Evolutionary conservation across 495 filamentous ascomycete species (phyloP).

Genomic region (Daldinia decipiens): DNA sequence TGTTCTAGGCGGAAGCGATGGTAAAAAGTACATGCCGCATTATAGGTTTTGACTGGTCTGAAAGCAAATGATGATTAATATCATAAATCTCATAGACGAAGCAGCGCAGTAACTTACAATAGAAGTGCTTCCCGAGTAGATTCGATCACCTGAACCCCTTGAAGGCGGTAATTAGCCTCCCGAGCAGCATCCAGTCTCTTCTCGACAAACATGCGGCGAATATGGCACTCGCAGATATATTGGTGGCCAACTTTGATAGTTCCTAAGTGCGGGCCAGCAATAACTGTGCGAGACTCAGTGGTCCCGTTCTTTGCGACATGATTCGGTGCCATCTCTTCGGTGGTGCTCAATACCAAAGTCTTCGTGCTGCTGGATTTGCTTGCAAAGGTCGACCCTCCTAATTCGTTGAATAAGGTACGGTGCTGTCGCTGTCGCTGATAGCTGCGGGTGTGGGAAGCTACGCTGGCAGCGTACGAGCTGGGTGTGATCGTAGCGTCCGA

Average conservation of each 20-base stretch:
- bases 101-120: conserved; percentile 18
- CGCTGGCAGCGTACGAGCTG: conserved; percentile 1
- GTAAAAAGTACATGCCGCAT: conserved; percentile 85
- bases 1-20: conserved; percentile 88
- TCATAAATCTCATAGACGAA: background rate
- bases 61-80: conserved; percentile 7
- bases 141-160: conserved; percentile 37
- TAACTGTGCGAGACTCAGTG: conserved; percentile 3
- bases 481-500: conserved; percentile 29
- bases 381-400: background rate
- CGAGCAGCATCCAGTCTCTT: conserved; percentile 53
- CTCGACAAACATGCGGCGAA: conserved; percentile 52
- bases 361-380: background rate
- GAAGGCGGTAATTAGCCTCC: conserved; percentile 40
- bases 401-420: background rate
- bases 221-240: conserved; percentile 52
- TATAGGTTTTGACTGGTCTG: conserved; percentile 83
- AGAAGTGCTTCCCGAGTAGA: conserved; percentile 26
- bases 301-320: conserved; percentile 31
- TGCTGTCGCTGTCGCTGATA: background rate
- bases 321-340: conserved; percentile 32
- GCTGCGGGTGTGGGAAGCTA: background rate
- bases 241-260: conserved; percentile 53
- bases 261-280: conserved; percentile 52
- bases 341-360: background rate